Evolutionary conservation across 2,329 filamentous ascomycete species (phyloP).

Genomic region (Phoma sp.): DNA sequence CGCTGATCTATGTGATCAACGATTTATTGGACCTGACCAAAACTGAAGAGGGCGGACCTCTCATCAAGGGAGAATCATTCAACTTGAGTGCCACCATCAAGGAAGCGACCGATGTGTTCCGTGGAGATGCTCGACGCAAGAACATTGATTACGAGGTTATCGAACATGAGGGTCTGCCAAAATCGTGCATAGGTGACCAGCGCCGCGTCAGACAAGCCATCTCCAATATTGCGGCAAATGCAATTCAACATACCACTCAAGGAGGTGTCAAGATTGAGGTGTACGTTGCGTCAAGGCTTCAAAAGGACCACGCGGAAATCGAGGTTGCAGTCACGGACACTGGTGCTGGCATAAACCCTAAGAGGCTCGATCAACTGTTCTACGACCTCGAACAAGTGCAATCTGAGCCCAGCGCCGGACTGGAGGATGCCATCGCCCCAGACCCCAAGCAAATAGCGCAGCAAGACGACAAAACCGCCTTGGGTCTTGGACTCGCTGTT

Average conservation of each 20-base stretch:
- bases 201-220: slow-evolving; percentile 81
- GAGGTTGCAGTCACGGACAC: slow-evolving; percentile 80
- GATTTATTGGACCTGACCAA: slow-evolving; percentile 89
- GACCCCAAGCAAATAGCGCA: slow-evolving; percentile 40
- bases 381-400: slow-evolving; percentile 70
- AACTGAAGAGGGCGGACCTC: slow-evolving; percentile 77
- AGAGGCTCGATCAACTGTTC: slow-evolving; percentile 65
- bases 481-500: slow-evolving; percentile 84
- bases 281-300: slow-evolving; percentile 57
- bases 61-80: slow-evolving; percentile 82
- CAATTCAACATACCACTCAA: slow-evolving; percentile 74
- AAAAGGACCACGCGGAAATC: slow-evolving; percentile 63
- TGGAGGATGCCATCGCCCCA: slow-evolving; percentile 42
- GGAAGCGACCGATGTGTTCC: slow-evolving; percentile 80
- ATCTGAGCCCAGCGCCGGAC: slow-evolving; percentile 33
- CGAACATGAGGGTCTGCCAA: slow-evolving; percentile 71
- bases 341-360: slow-evolving; percentile 67
- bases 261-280: slow-evolving; percentile 75
- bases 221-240: slow-evolving; percentile 83
- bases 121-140: slow-evolving; percentile 76
- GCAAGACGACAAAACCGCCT: slow-evolving; percentile 53
- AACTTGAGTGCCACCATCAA: slow-evolving; percentile 72
- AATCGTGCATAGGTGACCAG: slow-evolving; percentile 76
- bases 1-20: slow-evolving; percentile 91
- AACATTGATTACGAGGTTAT: slow-evolving; percentile 72